Evolutionary conservation across 1,284 basidiomycete species (phyloP), one percentile per base, ranked within the genome.

Genomic region (Farysia itapuensis): DNA sequence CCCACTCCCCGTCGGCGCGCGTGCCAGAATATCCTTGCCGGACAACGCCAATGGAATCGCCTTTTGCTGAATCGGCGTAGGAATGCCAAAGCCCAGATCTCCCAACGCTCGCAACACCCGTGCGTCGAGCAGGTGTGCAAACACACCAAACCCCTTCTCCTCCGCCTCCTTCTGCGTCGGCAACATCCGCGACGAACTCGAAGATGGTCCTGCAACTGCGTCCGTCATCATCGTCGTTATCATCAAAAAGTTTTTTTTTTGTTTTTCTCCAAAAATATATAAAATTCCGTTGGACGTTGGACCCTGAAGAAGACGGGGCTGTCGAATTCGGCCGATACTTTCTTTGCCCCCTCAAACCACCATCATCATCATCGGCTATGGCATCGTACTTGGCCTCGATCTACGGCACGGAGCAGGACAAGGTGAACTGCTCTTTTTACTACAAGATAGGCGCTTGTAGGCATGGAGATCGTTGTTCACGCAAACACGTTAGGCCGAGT

Each of bases 371-470:
- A 11, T 9, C 26, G n/a, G n/a, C n/a, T 13, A 58, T 63, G 58
- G 52, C 65, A 3, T 56, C 65, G 16, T 64, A 60, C 28, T 42
- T 66, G 15, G 70, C 70, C 23, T 63, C 57, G 34, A 72, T 72
- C 46, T 72, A 73, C 43, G 70, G 72, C 29, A 74, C 70, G 57
- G 90, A 92, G 78, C 89, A 92, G 78, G 89, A 92, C 77, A 87
- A 90, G 68, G 90, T 92, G 50, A 93, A 93, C 72, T 93, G 90
- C 75, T 92, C 90, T 2, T 93, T 93, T 79, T 93, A 93, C 78
- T 91, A 91, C 81, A 93, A 93, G 86, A 95, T 95, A 79, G 91
- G 91, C 46, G 91, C 91, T 43, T 95, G 91, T 79, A 84, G 91
- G 26, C 91, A 95, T 78, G 91, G 91, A n/a, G 92, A 95, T 70